Evolutionary conservation across 2,329 filamentous ascomycete species (phyloP), one percentile per base, ranked within the genome.

Genomic region (Triangularia verruculosa): DNA sequence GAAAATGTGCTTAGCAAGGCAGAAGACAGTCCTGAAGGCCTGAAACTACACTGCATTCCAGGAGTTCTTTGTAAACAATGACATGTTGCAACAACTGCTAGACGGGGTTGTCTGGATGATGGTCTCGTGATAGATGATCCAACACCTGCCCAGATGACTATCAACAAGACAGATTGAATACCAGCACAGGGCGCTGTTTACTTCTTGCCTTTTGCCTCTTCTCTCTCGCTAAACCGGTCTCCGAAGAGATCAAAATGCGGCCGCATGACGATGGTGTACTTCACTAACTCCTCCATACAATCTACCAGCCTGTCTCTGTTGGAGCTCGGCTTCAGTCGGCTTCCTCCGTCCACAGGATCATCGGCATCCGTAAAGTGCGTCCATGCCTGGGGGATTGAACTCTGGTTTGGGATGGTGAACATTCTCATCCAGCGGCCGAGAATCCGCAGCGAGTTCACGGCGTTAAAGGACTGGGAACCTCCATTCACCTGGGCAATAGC

Each of bases 241-340:
- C 78, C 81, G 71, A 89, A 89, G 2, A 89, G 72, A 25, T 80
- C 80, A 66, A 88, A 81, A 67, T 88, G 83, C 24, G 82, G 82
- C 60, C 85, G 75, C 85, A 89, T 88, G 1, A 89, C 66, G 27
- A 89, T 80, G 0, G 85, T 89, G 70, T 87, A 89, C 72, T 89
- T 89, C 3, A 90, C 86, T 73, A 90, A 83, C 72, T 90, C 88
- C 75, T 90, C 87, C 82, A 89, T 88, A 66, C 85, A 88, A 74
- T 89, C 86, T 1, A 89, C 85, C 13, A 89, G 69, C 1, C 86
- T 77, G 61, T 88, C 83, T 11, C 86, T 74, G 66, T 88, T 88
- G 0, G 78, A 77, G 70, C 85, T 83, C 0, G 82, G 77, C 71
- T 83, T 78, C 25, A 89, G 75, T 32, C 84, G 74, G 55, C 79